These are phyloP conservation scores for Passiflora organensis DNA, from an alignment of 345 rosid genomes.

Conservation along the genomic window DNA sequence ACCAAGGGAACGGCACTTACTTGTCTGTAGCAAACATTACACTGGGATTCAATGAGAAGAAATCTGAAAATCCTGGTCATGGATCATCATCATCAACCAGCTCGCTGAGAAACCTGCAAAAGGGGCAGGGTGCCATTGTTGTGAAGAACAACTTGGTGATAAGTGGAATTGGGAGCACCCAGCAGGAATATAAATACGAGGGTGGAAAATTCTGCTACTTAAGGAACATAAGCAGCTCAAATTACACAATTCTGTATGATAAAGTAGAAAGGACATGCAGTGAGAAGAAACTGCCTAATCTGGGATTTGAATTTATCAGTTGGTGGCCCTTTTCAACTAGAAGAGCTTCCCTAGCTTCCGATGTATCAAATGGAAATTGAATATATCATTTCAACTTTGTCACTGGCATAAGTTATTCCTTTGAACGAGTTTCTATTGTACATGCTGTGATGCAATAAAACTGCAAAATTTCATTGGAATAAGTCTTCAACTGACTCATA, in stretches of 20 bases:
- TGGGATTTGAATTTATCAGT: slow-evolving; percentile 3
- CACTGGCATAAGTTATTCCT: no score
- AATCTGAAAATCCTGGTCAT: slow-evolving; percentile 20
- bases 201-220: slow-evolving; percentile 55
- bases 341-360: slow-evolving; percentile 19
- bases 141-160: slow-evolving; percentile 45
- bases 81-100: slow-evolving; percentile 12
- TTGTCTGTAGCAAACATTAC: slow-evolving; percentile 35
- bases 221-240: slow-evolving; percentile 70
- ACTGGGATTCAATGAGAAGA: slow-evolving; percentile 56
- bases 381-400: background rate
- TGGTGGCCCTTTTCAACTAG: slow-evolving; percentile 12
- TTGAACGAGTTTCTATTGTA: no score
- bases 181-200: slow-evolving; percentile 46
- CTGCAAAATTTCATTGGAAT: no score
- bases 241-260: slow-evolving; percentile 54
- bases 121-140: slow-evolving; percentile 41
- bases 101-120: slow-evolving; percentile 52
- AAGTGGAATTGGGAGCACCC: slow-evolving; percentile 45
- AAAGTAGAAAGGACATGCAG: slow-evolving; percentile 28
- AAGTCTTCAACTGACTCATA: no score
- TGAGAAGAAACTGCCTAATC: slow-evolving; percentile 11
- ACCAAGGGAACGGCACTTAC: slow-evolving; percentile 35
- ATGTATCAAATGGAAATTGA: slow-evolving; percentile 8
- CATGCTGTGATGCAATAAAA: no score